A percentile compares a stretch with the other conserved stretches of the same genome.
phyloP scores from a whole-genome alignment of 768 basidiomycete genomes.

The Psilocybe cyanescens region DNA sequence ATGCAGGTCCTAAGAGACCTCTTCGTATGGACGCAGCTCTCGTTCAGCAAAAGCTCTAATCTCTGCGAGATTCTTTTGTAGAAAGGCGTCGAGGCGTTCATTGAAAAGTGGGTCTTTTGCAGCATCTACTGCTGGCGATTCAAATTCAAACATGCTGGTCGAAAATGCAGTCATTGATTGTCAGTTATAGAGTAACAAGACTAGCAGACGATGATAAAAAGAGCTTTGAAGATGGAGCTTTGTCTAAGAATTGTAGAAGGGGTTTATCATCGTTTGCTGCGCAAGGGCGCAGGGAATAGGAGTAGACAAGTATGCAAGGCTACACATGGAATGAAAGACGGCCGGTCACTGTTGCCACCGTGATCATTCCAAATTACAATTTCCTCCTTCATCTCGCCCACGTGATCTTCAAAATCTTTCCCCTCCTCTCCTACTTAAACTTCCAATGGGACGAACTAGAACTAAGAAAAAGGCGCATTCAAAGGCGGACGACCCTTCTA shows the following conservation, averaged over 20 bases:
- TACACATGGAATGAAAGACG: background rate
- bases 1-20: constrained; percentile 44
- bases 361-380: background rate
- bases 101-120: constrained; percentile 55
- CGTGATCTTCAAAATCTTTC: constrained; percentile 33
- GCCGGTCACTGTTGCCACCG: background rate
- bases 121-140: constrained; percentile 25
- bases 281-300: background rate
- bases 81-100: constrained; percentile 67
- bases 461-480: constrained; percentile 48
- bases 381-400: constrained; percentile 17
- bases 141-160: constrained; percentile 38
- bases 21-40: constrained; percentile 60
- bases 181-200: constrained; percentile 6
- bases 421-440: constrained; percentile 15
- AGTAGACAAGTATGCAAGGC: background rate
- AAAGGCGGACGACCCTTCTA: constrained; percentile 33
- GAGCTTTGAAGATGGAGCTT: background rate
- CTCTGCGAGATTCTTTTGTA: constrained; percentile 59
- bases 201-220: no score
- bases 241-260: background rate
- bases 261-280: background rate
- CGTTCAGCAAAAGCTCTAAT: constrained; percentile 64
- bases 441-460: constrained; percentile 57
- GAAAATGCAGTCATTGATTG: background rate